phyloP scores from a whole-genome alignment of 108 stramenopile species.

The Aurantiochytrium sp. region DNA sequence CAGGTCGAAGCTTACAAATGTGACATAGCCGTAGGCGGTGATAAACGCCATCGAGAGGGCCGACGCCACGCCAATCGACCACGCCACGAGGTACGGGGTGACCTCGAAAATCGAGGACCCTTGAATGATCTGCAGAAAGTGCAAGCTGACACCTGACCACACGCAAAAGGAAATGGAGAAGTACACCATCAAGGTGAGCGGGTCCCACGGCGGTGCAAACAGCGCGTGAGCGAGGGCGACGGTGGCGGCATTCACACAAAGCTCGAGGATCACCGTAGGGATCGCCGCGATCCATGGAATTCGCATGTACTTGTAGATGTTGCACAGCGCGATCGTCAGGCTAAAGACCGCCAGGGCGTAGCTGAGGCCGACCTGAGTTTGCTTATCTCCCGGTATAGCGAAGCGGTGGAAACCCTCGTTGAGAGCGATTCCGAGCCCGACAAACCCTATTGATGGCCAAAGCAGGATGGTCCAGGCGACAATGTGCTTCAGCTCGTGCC shows the following conservation, averaged over 20 bases:
- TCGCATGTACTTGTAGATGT: too few species aligned
- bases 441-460: not conserved
- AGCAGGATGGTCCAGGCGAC: not conserved
- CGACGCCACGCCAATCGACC: not conserved
- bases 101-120: not conserved
- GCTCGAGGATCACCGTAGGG: too few species aligned
- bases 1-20: not conserved
- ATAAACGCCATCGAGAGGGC: not conserved
- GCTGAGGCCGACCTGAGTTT: too few species aligned
- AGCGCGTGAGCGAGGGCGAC: not conserved
- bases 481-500: not conserved
- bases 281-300: too few species aligned
- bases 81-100: not conserved
- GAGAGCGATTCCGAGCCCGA: too few species aligned
- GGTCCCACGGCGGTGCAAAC: not conserved
- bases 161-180: not conserved
- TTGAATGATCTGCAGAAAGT: not conserved
- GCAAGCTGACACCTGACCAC: not conserved
- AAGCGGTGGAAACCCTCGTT: too few species aligned
- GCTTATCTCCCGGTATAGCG: too few species aligned
- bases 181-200: not conserved
- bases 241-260: not conserved
- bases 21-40: not conserved
- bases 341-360: not conserved
- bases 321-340: not conserved